A percentile compares a stretch with the other conserved stretches of the same genome.
phyloP scores from a whole-genome alignment of 2,329 filamentous ascomycete genomes.

The Bipolaris gigantea region DNA sequence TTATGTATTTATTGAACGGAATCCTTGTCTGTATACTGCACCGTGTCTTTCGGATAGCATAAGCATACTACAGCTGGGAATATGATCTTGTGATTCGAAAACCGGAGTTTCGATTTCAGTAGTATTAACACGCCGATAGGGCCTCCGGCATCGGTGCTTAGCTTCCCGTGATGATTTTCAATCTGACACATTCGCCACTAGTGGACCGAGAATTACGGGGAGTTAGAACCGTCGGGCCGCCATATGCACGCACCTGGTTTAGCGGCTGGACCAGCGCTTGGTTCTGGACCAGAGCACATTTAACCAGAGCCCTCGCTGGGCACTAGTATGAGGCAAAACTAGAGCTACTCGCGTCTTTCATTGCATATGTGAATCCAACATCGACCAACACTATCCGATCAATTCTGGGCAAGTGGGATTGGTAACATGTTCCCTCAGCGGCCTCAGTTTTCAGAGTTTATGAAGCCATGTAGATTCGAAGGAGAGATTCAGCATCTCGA shows the following conservation, averaged over 20 bases:
- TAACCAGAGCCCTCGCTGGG: not conserved
- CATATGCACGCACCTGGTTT: not conserved
- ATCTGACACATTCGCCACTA: not conserved
- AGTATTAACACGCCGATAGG: not conserved
- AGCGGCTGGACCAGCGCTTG: not conserved
- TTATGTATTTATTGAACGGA: not conserved
- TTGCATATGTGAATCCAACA: not conserved
- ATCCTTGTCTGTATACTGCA: too few species aligned
- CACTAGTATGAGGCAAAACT: not conserved
- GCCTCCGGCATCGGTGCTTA: not conserved
- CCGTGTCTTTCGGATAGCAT: not conserved
- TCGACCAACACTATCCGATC: not conserved
- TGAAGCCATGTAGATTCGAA: slow-evolving; percentile 13
- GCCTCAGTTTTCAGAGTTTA: not conserved
- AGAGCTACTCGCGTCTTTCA: not conserved
- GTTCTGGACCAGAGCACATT: not conserved
- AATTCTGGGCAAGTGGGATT: not conserved
- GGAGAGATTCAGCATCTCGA: slow-evolving; percentile 13
- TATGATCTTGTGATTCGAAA: not conserved
- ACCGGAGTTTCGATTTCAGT: not conserved
- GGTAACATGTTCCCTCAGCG: not conserved
- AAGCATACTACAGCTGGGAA: not conserved
- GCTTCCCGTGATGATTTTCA: not conserved
- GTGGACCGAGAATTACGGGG: not conserved
- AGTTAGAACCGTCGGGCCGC: not conserved